Evolutionary conservation across 2,329 filamentous ascomycete species (phyloP).

Genomic region (Nannizziopsis barbatae): DNA sequence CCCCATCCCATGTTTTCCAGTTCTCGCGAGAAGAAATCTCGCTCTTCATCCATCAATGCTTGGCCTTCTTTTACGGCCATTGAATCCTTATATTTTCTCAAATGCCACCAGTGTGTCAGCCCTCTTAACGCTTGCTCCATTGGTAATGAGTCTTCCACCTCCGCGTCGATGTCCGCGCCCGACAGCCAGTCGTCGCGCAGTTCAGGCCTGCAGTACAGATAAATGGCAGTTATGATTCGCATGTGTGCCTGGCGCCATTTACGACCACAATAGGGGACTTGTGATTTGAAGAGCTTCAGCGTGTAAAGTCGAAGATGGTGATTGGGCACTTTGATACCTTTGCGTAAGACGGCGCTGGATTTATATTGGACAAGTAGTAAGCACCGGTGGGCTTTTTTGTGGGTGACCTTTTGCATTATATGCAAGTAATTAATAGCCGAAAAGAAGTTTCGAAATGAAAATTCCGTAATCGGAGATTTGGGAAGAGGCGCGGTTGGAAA

Average conservation of each 20-base stretch:
- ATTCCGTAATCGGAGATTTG: conserved; percentile 61
- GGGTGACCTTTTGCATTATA: conserved; percentile 94
- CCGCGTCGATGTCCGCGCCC: conserved; percentile 80
- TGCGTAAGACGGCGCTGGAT: conserved; percentile 80
- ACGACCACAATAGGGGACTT: conserved; percentile 92
- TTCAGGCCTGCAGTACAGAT: conserved; percentile 84
- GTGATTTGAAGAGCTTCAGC: conserved; percentile 95
- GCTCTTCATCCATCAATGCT: conserved; percentile 55
- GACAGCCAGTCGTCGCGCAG: conserved; percentile 88
- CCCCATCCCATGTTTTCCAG: conserved; percentile 57
- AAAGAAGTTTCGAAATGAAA: conserved; percentile 91
- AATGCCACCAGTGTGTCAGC: conserved; percentile 89
- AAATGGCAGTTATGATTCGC: conserved; percentile 95
- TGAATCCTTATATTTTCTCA: conserved; percentile 67
- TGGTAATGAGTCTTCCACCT: conserved; percentile 84
- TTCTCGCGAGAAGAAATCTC: conserved; percentile 69
- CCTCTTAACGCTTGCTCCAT: conserved; percentile 82
- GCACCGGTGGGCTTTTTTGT: conserved; percentile 88
- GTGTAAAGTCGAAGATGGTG: conserved; percentile 82
- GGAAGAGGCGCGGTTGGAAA: conserved; percentile 62
- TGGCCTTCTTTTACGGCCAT: conserved; percentile 46
- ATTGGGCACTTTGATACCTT: conserved; percentile 82
- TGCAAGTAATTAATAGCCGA: conserved; percentile 89
- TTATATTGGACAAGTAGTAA: conserved; percentile 92
- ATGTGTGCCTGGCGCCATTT: conserved; percentile 99